These are phyloP conservation scores for Borovskyia barvae DNA, from an alignment of 208 protist genomes.

Conservation along the genomic window DNA sequence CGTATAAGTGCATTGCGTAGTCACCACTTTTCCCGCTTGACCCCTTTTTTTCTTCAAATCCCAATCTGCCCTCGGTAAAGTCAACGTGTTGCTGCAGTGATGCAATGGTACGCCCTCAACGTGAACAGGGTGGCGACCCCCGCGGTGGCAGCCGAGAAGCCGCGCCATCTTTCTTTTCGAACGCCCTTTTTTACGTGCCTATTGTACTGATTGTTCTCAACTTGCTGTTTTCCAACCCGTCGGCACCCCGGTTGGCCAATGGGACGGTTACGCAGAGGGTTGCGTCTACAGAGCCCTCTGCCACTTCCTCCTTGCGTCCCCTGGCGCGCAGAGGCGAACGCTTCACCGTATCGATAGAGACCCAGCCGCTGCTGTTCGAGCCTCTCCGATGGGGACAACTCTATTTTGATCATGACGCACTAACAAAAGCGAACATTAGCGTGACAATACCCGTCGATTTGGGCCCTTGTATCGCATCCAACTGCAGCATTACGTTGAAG, in stretches of 20 bases:
- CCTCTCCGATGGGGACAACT: constrained; percentile 22
- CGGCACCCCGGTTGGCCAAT: neutral
- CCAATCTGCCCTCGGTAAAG: too few species aligned
- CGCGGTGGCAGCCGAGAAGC: neutral
- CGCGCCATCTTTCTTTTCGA: constrained; percentile 6
- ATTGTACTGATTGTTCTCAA: constrained; percentile 12
- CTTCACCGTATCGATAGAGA: constrained; percentile 24
- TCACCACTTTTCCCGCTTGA: too few species aligned
- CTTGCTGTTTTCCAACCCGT: constrained; percentile 10
- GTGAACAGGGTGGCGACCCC: neutral
- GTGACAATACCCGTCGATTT: constrained; percentile 26
- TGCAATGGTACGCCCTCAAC: too few species aligned
- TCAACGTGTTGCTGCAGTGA: too few species aligned
- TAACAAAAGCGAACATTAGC: constrained; percentile 7
- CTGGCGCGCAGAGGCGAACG: constrained; percentile 19
- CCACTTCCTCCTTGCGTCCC: constrained; percentile 8
- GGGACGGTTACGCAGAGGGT: neutral
- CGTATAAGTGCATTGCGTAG: too few species aligned
- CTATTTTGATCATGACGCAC: constrained; percentile 18
- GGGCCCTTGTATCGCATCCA: constrained; percentile 11
- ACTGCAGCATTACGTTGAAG: constrained; percentile 25
- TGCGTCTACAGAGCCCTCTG: neutral
- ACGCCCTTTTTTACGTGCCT: constrained; percentile 13
- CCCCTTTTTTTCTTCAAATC: too few species aligned
- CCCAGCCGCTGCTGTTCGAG: constrained; percentile 25